phyloP scores from a whole-genome alignment of 2,329 filamentous ascomycete genomes.

The Endoconidiophora polonica region DNA sequence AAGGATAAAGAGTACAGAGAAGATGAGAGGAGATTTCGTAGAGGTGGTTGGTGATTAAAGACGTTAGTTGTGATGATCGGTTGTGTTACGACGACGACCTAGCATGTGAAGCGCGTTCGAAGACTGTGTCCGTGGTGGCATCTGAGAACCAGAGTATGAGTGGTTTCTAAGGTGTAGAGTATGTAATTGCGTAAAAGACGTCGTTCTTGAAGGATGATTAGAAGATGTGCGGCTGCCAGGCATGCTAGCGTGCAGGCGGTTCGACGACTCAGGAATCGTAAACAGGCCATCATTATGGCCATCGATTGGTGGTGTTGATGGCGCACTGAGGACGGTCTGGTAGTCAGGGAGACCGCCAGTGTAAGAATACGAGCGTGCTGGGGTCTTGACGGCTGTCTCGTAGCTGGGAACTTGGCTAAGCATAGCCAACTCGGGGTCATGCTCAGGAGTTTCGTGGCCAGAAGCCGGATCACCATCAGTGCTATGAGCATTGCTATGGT shows the following conservation, averaged over 20 bases:
- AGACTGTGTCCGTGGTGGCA: slow-evolving; percentile 12
- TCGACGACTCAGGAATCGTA: slow-evolving; percentile 9
- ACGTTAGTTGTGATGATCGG: no score
- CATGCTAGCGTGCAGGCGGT: slow-evolving; percentile 11
- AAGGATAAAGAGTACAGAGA: neutral
- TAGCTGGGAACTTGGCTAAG: slow-evolving; percentile 65
- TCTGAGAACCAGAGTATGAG: slow-evolving; percentile 13
- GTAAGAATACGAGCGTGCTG: slow-evolving; percentile 36
- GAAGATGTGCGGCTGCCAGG: slow-evolving; percentile 11
- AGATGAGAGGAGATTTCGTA: neutral
- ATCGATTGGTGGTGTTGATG: slow-evolving; percentile 10
- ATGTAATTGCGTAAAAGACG: slow-evolving; percentile 11
- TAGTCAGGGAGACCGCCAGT: slow-evolving; percentile 49
- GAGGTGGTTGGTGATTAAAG: neutral
- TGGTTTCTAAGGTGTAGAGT: slow-evolving; percentile 11
- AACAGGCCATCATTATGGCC: slow-evolving; percentile 11
- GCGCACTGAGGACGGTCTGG: slow-evolving; percentile 35
- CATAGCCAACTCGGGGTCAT: slow-evolving; percentile 42
- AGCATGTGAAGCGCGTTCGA: slow-evolving; percentile 12
- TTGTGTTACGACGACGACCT: slow-evolving; percentile 7
- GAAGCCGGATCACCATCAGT: slow-evolving; percentile 32
- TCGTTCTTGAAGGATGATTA: slow-evolving; percentile 12
- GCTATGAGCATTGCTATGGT: slow-evolving; percentile 18
- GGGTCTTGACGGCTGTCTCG: slow-evolving; percentile 52
- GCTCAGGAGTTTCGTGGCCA: slow-evolving; percentile 38